Conservation (phyloP, 495 filamentous ascomycete genomes). For the Trichoderma virens region DNA sequence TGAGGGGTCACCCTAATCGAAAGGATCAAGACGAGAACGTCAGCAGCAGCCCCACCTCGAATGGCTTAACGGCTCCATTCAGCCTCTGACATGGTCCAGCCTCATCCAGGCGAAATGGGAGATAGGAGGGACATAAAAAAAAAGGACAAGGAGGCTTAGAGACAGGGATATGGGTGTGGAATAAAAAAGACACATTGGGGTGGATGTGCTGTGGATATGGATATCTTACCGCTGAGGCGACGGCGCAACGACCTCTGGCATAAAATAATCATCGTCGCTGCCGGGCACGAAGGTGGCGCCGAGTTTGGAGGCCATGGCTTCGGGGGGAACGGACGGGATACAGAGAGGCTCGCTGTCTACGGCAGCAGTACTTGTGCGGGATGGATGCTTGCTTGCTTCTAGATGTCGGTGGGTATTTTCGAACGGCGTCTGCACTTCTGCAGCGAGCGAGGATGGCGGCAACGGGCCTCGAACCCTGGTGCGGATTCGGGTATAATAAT, state of each 20-base stretch:
- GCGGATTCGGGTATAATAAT: conserved; percentile 15
- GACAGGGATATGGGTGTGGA: background rate
- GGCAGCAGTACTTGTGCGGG: too few species aligned
- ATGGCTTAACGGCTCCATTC: conserved; percentile 6
- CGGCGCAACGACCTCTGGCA: conserved; percentile 56
- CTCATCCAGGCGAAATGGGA: conserved; percentile 3
- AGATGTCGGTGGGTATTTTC: background rate
- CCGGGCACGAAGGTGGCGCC: conserved; percentile 89
- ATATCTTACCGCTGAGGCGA: conserved; percentile 76
- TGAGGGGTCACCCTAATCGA: conserved; percentile 48
- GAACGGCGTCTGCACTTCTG: background rate
- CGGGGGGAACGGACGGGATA: background rate
- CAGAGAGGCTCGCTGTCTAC: too few species aligned
- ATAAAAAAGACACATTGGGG: conserved; percentile 7
- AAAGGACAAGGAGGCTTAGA: conserved; percentile 1
- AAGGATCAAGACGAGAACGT: conserved; percentile 6
- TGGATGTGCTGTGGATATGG: too few species aligned
- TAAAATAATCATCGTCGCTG: conserved; percentile 81
- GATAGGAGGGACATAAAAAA: background rate
- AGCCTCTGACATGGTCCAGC: background rate
- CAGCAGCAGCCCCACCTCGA: conserved; percentile 9
- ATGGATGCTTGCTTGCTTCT: background rate
- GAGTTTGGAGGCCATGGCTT: conserved; percentile 32
- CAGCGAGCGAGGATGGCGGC: background rate
- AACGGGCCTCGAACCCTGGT: conserved; percentile 3